Percentiles rank a stretch among this genome's conserved stretches.
Evolutionary conservation across 257 asterid genomes (phyloP).

Genomic region (Capsicum rhomboideum): DNA sequence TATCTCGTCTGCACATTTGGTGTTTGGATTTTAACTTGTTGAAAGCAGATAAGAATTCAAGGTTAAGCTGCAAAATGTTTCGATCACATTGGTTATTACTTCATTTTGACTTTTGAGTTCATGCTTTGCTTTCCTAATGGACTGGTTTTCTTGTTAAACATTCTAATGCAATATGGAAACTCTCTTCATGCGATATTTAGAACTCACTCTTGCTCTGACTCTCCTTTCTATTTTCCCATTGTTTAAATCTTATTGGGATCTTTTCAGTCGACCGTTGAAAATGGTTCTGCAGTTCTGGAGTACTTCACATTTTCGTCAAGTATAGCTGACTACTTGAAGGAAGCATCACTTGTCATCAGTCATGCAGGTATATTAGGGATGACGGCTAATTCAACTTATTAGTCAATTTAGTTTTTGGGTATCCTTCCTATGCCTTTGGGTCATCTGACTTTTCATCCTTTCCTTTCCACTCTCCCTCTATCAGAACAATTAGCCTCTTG

Average conservation of each 20-base stretch:
- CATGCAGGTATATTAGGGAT: constrained; percentile 57
- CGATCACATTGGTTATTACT: too few species aligned
- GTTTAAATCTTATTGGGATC: neutral
- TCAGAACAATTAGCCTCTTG: neutral
- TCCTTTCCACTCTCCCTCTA: too few species aligned
- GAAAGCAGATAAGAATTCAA: neutral
- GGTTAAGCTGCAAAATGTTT: neutral
- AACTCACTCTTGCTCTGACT: neutral
- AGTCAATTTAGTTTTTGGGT: neutral
- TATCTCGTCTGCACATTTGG: neutral
- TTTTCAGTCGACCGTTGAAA: constrained; percentile 54
- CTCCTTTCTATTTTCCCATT: neutral
- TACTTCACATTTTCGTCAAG: constrained; percentile 83
- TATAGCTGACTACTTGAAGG: constrained; percentile 69
- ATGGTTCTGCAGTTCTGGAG: constrained; percentile 52
- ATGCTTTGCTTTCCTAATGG: too few species aligned
- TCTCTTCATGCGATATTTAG: neutral
- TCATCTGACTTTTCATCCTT: too few species aligned
- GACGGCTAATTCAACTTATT: neutral
- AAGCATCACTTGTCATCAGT: constrained; percentile 85
- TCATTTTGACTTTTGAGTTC: too few species aligned
- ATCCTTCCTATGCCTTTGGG: neutral
- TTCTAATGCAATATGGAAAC: neutral
- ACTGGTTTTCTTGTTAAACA: too few species aligned
- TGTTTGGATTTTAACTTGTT: neutral